Conservation (phyloP, 805 yeast species). For the Yarrowia yakushimensis region DNA sequence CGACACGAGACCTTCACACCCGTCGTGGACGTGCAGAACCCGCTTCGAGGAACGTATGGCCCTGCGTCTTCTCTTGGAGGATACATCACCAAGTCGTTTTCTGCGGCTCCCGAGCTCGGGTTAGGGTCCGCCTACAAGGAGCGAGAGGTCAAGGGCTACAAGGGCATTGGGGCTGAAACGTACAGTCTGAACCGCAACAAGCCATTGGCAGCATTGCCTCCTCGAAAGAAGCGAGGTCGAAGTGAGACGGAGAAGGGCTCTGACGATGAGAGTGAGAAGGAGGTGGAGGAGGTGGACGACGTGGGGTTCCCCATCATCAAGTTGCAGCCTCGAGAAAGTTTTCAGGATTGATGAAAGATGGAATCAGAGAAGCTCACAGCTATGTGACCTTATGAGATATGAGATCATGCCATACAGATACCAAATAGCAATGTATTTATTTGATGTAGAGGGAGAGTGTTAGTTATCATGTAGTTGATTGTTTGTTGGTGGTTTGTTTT, state of each 20-base stretch:
- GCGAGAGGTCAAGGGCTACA: not conserved
- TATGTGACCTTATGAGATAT: not conserved
- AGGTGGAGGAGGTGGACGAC: not conserved
- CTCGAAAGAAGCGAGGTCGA: slow-evolving; percentile 16
- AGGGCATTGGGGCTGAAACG: slow-evolving; percentile 1
- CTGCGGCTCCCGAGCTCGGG: not conserved
- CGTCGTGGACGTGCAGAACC: not conserved
- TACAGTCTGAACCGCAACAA: slow-evolving; percentile 19
- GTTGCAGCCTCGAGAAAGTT: slow-evolving; percentile 11
- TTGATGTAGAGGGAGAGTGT: not conserved
- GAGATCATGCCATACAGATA: slow-evolving; percentile 1
- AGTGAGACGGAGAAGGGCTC: not conserved
- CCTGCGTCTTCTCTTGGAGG: slow-evolving; percentile 1
- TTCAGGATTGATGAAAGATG: not conserved
- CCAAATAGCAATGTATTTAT: not conserved
- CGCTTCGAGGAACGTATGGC: not conserved
- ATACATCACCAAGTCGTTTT: slow-evolving; percentile 10
- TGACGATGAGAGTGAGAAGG: slow-evolving; percentile 8
- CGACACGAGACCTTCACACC: not conserved
- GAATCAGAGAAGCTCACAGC: no score
- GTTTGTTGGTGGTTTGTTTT: no score
- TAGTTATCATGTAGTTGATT: no score
- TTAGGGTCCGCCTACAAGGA: not conserved
- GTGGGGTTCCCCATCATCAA: not conserved
- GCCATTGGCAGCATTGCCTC: not conserved